These are phyloP conservation scores for Datisca glomerata DNA, from an alignment of 306 rosid genomes.

Conservation along the genomic window DNA sequence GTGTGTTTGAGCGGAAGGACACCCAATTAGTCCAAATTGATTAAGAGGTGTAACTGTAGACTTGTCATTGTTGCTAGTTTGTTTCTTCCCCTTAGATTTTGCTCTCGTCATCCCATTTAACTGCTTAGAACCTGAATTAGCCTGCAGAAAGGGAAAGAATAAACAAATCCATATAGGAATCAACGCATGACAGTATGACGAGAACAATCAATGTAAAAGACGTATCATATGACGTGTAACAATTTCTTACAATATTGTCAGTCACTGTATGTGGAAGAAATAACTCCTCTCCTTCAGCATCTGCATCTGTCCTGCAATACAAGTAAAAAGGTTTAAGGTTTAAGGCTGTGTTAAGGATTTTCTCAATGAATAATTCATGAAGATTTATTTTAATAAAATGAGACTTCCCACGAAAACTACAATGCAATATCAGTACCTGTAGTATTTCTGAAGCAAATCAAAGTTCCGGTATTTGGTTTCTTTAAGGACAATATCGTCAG, in stretches of 20 bases:
- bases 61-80: conserved; percentile 16
- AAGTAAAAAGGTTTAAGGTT: no score
- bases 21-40: conserved; percentile 40
- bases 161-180: no score
- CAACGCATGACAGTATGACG: no score
- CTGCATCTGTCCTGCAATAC: conserved; percentile 58
- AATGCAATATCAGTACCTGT: conserved; percentile 34
- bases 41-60: conserved; percentile 22
- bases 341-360: conserved; percentile 4
- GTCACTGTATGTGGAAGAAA: conserved; percentile 29
- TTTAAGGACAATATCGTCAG: conserved; percentile 57
- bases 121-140: conserved; percentile 26
- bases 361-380: conserved; percentile 2
- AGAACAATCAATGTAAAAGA: no score
- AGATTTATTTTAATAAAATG: no score
- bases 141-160: conserved; percentile 33
- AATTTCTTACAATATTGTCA: conserved; percentile 35
- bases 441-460: conserved; percentile 81
- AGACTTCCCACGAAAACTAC: not conserved
- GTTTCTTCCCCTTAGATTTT: conserved; percentile 46
- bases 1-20: conserved; percentile 26
- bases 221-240: no score
- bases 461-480: conserved; percentile 78
- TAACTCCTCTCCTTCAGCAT: conserved; percentile 56
- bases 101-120: conserved; percentile 15